Conservation (phyloP, 768 basidiomycete species). For the Russula griseocarnosa region DNA sequence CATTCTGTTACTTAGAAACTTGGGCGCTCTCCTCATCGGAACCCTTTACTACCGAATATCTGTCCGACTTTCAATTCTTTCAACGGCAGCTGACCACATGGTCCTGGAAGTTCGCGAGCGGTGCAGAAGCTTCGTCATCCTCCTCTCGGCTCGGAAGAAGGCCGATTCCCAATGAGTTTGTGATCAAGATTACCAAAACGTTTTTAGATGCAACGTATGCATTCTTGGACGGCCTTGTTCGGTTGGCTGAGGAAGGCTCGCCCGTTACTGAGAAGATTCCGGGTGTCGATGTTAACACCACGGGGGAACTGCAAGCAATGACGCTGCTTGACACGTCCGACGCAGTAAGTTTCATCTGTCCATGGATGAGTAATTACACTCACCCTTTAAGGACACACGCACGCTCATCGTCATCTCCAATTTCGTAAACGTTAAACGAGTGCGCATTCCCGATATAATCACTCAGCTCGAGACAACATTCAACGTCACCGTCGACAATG, state of each 20-base stretch:
- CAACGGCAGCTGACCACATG: slow-evolving; percentile 72
- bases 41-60: slow-evolving; percentile 66
- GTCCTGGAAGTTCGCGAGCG: slow-evolving; percentile 78
- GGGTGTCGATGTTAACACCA: slow-evolving; percentile 30
- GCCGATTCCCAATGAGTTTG: slow-evolving; percentile 57
- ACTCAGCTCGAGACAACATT: slow-evolving; percentile 75
- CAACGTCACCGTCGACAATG: slow-evolving; percentile 64
- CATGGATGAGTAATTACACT: slow-evolving; percentile 5
- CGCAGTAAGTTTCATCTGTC: slow-evolving; percentile 43
- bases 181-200: slow-evolving; percentile 71
- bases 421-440: slow-evolving; percentile 67
- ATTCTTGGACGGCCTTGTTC: slow-evolving; percentile 81
- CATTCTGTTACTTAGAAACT: slow-evolving; percentile 82
- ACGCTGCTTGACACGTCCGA: slow-evolving; percentile 60
- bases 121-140: slow-evolving; percentile 54
- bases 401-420: slow-evolving; percentile 88
- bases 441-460: slow-evolving; percentile 74
- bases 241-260: slow-evolving; percentile 70
- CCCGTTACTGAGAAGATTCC: slow-evolving; percentile 44
- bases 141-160: slow-evolving; percentile 53
- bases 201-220: slow-evolving; percentile 84
- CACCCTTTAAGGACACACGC: slow-evolving; percentile 63
- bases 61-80: slow-evolving; percentile 74
- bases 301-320: slow-evolving; percentile 44
- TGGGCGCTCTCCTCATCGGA: slow-evolving; percentile 68